Percentiles rank a stretch among this genome's conserved stretches.
Evolutionary conservation across 2,329 filamentous ascomycete genomes (phyloP).

Genomic region (Basipetospora chlamydospora): DNA sequence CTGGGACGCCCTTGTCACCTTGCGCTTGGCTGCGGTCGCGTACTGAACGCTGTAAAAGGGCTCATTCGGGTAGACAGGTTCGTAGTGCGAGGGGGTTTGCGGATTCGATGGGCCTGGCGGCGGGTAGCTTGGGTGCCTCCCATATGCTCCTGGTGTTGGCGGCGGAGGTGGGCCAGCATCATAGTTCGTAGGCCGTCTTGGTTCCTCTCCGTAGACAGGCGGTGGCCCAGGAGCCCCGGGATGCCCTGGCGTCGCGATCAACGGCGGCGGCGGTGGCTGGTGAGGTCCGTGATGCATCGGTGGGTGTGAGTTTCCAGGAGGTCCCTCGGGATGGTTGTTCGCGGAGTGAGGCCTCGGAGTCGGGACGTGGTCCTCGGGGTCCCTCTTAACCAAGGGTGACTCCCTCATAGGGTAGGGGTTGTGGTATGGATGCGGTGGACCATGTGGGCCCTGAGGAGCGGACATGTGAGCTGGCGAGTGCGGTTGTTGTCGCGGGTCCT

Average conservation of each 20-base stretch:
- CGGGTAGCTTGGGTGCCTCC: conserved; percentile 15
- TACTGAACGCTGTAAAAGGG: conserved; percentile 27
- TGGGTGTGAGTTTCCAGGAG: conserved; percentile 12
- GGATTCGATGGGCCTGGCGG: conserved; percentile 23
- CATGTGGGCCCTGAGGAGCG: conserved; percentile 2
- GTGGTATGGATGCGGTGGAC: conserved; percentile 1
- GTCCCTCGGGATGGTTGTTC: conserved; percentile 24
- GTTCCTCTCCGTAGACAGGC: conserved; percentile 27
- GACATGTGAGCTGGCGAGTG: conserved; percentile 5
- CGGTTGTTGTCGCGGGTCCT: conserved; percentile 32
- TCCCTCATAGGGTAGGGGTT: conserved; percentile 27
- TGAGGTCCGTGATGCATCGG: conserved; percentile 16
- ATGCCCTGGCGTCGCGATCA: conserved; percentile 8
- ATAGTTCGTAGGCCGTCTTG: conserved; percentile 37
- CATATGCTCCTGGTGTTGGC: conserved; percentile 27
- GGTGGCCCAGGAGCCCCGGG: conserved; percentile 13
- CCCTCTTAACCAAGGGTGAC: conserved; percentile 41
- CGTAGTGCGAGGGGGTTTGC: conserved; percentile 22
- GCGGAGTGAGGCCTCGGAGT: conserved; percentile 35
- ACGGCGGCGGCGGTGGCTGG: conserved; percentile 6
- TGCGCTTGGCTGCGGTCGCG: conserved; percentile 35
- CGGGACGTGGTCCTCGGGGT: conserved; percentile 33
- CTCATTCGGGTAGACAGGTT: conserved; percentile 16
- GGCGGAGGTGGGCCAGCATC: conserved; percentile 31
- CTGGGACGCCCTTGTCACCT: conserved; percentile 52